These are phyloP conservation scores for Hypholoma fasciculare DNA, from an alignment of 768 basidiomycete species.

Conservation along the genomic window DNA sequence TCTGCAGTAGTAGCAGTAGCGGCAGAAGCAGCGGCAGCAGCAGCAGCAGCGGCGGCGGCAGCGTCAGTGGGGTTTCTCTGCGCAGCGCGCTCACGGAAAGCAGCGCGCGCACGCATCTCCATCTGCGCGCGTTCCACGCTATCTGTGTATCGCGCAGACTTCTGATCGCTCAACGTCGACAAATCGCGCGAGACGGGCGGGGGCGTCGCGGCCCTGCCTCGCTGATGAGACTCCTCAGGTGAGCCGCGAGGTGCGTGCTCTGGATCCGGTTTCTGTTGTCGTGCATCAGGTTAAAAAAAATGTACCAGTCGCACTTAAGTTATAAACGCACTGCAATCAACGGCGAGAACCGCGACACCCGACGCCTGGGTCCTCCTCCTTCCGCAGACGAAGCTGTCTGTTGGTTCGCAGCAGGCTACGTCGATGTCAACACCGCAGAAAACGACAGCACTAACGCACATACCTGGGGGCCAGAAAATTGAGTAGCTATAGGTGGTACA, in stretches of 20 bases:
- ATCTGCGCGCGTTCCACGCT: background rate
- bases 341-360: conserved; percentile 1
- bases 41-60: background rate
- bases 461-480: background rate
- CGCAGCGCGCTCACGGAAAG: no score
- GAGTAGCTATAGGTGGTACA: background rate
- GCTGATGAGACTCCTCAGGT: background rate
- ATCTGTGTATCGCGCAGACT: conserved; percentile 16
- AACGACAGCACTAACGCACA: background rate
- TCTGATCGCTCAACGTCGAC: conserved; percentile 25
- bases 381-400: background rate
- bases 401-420: background rate
- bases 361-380: background rate
- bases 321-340: background rate
- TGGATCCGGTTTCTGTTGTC: background rate
- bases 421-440: background rate
- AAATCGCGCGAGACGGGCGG: conserved; percentile 29
- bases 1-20: background rate
- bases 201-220: conserved; percentile 16
- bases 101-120: no score
- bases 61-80: no score
- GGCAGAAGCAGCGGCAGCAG: background rate
- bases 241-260: background rate
- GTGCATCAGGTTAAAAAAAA: background rate
- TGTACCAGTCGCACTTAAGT: background rate